phyloP scores from a whole-genome alignment of 441 rosid species.

The Gossypium schwendimanii region DNA sequence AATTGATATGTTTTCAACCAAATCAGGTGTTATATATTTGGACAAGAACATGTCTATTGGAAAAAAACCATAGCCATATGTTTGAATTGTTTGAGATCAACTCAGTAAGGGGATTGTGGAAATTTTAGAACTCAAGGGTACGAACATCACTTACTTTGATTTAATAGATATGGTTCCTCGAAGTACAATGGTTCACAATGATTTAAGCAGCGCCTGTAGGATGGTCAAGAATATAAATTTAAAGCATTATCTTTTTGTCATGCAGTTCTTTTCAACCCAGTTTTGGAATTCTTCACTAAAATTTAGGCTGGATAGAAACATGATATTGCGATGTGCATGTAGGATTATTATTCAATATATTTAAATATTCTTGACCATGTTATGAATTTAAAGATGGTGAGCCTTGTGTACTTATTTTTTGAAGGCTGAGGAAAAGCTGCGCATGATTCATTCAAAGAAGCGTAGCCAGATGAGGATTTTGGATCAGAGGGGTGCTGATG shows the following conservation, averaged over 20 bases:
- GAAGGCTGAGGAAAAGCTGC: conserved; percentile 53
- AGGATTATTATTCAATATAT: neutral
- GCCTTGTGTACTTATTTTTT: neutral
- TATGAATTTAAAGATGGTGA: neutral
- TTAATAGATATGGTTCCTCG: neutral
- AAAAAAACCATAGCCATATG: neutral
- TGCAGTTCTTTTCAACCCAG: neutral
- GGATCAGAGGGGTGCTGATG: conserved; percentile 31
- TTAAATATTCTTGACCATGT: neutral
- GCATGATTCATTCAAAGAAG: conserved; percentile 34
- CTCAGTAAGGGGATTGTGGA: neutral
- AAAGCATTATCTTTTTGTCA: neutral
- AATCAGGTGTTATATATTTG: neutral
- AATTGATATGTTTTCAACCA: neutral
- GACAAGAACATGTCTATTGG: neutral
- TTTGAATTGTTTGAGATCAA: neutral
- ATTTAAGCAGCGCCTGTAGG: neutral
- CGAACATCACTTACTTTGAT: neutral
- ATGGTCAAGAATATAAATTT: neutral
- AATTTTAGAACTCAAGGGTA: neutral
- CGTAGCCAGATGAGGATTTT: conserved; percentile 33
- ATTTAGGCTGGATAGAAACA: neutral
- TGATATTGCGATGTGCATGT: neutral
- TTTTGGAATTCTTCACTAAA: neutral
- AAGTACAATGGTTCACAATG: neutral